Base-by-base conservation (phyloP, 2,329 filamentous ascomycete species). In the Helminthosporium solani region DNA sequence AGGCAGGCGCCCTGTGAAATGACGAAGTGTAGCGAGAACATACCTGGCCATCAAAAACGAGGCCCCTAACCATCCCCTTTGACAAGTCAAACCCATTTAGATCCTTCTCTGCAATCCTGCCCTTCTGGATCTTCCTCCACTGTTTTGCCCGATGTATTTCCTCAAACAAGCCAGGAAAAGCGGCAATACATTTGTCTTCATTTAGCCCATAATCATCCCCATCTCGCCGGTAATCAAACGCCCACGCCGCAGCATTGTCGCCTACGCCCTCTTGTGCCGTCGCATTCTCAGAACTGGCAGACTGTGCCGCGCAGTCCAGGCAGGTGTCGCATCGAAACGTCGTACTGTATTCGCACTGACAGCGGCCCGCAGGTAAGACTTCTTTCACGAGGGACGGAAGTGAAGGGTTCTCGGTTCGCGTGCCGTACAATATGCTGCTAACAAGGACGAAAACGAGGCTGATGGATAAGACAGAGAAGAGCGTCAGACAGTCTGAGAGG, bases 391-490 rank as follows among this genome's bases (percentile, higher is more conserved):
- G 52, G 9, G 57, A 52, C n/a, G 64, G 64, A 11, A 67, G 49
- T 3, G 47, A 51, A 15, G 58, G 60, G 40, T 54, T 56, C 49
- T 65, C 59, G 33, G 59, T 61, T 45, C 63, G 64, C 12, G 63
- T 67, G 52, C 63, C 64, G 46, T 66, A 67, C 9, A 67, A 46
- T 35, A 67, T 66, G 40, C 59, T 58, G 54, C 59, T 65, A 40
- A 65, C 46, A 45, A 67, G 55, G 37, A 65, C 48, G 52, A 67
- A 53, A 44, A 66, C 53, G 42, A 66, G 47, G 39, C 58, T 56
- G 53, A 58, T 59, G 30, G 58, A 53, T 15, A 57, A 56, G 34
- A 64, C 39, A 52, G 63, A 57, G 51, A 67, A 58, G 47, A 60
- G 58, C 28, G 57, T 56, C 15, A 67, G 54, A 37, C 56, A 52